These are phyloP conservation scores for Lagenaria siceraria DNA, from an alignment of 306 rosid genomes.

Conservation along the genomic window DNA sequence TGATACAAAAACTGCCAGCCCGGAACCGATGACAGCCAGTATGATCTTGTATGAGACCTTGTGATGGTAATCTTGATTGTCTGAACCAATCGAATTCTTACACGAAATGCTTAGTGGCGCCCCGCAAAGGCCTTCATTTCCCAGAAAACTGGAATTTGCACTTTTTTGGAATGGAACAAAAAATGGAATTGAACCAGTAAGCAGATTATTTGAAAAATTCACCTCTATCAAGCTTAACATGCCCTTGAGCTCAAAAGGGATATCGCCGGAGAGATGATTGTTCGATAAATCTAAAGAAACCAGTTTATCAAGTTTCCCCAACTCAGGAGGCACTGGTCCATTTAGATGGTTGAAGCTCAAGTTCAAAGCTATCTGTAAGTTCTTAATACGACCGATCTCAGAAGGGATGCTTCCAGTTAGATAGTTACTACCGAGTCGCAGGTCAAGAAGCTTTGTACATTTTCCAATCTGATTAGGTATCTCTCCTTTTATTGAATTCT, in stretches of 20 bases:
- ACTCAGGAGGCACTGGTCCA: constrained; percentile 64
- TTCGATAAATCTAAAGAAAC: constrained; percentile 86
- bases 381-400: constrained; percentile 87
- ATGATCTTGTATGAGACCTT: constrained; percentile 84
- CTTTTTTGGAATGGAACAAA: constrained; percentile 91
- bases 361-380: constrained; percentile 90
- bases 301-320: constrained; percentile 92
- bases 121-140: constrained; percentile 90
- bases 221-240: constrained; percentile 98
- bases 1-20: constrained; percentile 72
- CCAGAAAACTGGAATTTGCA: constrained; percentile 62
- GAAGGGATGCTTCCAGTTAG: constrained; percentile 65
- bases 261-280: constrained; percentile 64
- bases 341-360: constrained; percentile 86
- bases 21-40: constrained; percentile 80
- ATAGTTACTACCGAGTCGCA: constrained; percentile 77
- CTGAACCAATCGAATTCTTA: constrained; percentile 32
- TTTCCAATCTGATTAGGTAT: constrained; percentile 87
- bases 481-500: constrained; percentile 83
- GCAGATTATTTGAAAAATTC: constrained; percentile 78
- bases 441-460: constrained; percentile 70
- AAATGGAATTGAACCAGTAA: constrained; percentile 64
- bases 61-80: constrained; percentile 46
- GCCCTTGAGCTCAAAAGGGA: constrained; percentile 77
- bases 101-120: constrained; percentile 67